Evolutionary conservation across 495 filamentous ascomycete genomes (phyloP), one percentile per base, ranked within the genome.

Genomic region (Penicillium lagena): DNA sequence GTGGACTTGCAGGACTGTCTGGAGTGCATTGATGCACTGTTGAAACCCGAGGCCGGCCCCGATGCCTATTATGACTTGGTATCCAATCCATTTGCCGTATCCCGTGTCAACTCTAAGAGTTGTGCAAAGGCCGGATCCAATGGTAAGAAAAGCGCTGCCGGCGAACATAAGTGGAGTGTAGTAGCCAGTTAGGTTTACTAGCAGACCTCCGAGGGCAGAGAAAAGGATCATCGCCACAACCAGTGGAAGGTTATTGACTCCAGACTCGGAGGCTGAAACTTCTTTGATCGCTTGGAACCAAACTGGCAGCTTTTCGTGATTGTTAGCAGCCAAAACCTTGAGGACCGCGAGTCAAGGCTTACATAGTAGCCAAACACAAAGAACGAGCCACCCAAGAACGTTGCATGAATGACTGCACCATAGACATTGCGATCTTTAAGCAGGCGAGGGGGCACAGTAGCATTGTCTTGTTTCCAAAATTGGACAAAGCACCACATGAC

Each of bases 271-370:
- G 9, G 89, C 87, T 1, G 70, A 72, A 1, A 75, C 77, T 35
- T 76, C 78, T 58, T 90, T 81, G 54, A 95, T 81, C 12, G 87
- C 81, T 58, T 96, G 90, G 70, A 96, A 95, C 84, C 85, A 96
- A 51, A 91, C 83, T 0, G 90, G 89, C 7, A 95, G 64, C 70
- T 85, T 83, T 22, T 22, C 33, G 41, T 28, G 10, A 2, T 5
- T 9, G 12, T 47, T 40, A 55, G 45, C 38, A 17, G 11, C 15
- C 12, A 28, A 41, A 43, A 22, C 37, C 40, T 29, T 35, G 4
- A 39, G 32, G 11, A 29, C 6, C 15, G 1, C 14, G 8, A 12
- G 4, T 37, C 8, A 38, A 29, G 1, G 59, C 60, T 55, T 43
- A 70, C 68, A 38, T 68, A 71, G 58, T 83, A 88, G 12, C 83